Evolutionary conservation across 495 filamentous ascomycete genomes (phyloP), one percentile per base, ranked within the genome.

Genomic region (Penicillium nucicola): DNA sequence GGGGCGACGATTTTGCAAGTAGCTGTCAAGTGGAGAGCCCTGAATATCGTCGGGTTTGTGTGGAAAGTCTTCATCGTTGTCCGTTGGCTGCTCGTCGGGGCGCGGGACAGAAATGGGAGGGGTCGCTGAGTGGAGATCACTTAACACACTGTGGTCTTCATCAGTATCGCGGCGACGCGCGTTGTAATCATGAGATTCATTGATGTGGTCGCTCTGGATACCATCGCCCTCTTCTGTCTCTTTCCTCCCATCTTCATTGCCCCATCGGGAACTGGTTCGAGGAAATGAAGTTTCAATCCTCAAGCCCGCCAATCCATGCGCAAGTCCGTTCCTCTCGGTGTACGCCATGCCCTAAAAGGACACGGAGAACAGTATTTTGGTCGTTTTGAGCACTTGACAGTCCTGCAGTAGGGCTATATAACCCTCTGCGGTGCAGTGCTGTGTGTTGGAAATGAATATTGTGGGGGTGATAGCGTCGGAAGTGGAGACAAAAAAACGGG

Each of bases 31-130:
- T 2, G 74, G 70, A 2, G 72, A 76, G 1, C 61, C 59, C 4
- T 60, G 62, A 11, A 73, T 36, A 36, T 76, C 69, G 17, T 75
- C 72, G 20, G 74, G 74, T 48, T 70, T 69, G 43, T 77, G 69
- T 4, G 74, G 71, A 14, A 61, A 74, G 20, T 49, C 57, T 34
- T 64, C 56, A 48, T 62, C 58, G 23, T 61, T 59, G 36, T 50
- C 53, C 12, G 25, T 44, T 7, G 51, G 39, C 37, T 58, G 60
- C 15, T 71, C 66, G 53, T 69, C 65, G 48, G 60, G 53, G 42
- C 74, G 74, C 42, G 74, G 74, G 33, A 77, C 74, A 22, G 68
- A 71, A 30, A 77, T 77, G 31, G 74, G 74, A 52, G 70, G 69
- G 34, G 74, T 77, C 49, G 58, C 67, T 55, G 71, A 75, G 60